phyloP scores from a whole-genome alignment of 305 asterid species.

The Fraxinus sp. region DNA sequence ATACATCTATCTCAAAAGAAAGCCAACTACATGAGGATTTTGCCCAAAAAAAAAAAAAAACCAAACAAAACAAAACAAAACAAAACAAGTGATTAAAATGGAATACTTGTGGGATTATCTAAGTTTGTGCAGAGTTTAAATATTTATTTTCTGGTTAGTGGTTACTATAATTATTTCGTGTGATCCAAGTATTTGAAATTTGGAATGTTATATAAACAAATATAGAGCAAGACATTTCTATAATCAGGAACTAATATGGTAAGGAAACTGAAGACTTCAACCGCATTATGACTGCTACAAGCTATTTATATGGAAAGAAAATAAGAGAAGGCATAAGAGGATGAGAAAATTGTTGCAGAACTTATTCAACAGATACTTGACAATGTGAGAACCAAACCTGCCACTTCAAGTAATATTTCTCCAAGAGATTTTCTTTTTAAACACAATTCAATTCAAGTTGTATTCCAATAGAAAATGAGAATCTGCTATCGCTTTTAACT shows the following conservation, averaged over 20 bases:
- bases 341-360: neutral
- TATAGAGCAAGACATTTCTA: neutral
- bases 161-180: neutral
- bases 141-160: neutral
- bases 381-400: neutral
- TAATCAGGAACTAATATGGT: neutral
- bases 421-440: neutral
- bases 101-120: neutral
- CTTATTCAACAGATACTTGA: neutral
- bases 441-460: neutral
- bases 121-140: neutral
- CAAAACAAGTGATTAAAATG: neutral
- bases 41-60: too few relatives aligned
- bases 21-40: neutral
- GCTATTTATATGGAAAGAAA: neutral
- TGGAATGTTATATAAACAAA: neutral
- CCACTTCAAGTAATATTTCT: neutral
- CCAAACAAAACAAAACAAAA: too few relatives aligned
- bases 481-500: neutral
- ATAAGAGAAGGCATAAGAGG: neutral
- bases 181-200: neutral
- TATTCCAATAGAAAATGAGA: neutral
- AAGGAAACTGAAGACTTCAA: neutral
- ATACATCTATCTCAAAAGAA: slow-evolving; percentile 21
- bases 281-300: neutral